Evolutionary conservation across 2,329 filamentous ascomycete genomes (phyloP).

Genomic region (Epichloe sp.): DNA sequence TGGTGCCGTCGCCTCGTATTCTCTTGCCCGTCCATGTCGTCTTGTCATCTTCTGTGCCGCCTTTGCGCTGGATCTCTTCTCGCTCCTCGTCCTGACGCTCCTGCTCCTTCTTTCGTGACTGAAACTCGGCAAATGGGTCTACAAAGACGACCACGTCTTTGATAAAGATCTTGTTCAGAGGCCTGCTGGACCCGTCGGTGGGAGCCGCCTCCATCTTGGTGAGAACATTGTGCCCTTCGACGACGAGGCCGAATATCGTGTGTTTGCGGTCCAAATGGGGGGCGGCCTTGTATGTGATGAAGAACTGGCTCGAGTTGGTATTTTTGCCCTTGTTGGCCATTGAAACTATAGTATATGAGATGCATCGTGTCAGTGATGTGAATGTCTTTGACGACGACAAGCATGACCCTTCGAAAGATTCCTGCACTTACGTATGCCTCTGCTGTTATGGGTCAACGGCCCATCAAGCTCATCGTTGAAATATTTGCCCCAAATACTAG

Average conservation of each 20-base stretch:
- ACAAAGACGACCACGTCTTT: constrained; percentile 75
- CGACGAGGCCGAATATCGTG: constrained; percentile 85
- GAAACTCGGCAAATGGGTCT: constrained; percentile 90
- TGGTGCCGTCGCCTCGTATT: constrained; percentile 53
- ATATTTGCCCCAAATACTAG: constrained; percentile 85
- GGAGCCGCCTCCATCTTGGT: constrained; percentile 64
- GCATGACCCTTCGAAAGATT: too few species aligned
- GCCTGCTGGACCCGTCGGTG: constrained; percentile 62
- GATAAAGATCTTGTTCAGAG: constrained; percentile 66
- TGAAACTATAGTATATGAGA: constrained; percentile 28
- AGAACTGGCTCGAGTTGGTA: constrained; percentile 91
- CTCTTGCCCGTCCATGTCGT: constrained; percentile 96
- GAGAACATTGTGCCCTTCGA: constrained; percentile 62
- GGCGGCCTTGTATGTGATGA: constrained; percentile 76
- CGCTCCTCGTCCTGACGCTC: constrained; percentile 45
- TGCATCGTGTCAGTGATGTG: neutral
- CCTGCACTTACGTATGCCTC: constrained; percentile 44
- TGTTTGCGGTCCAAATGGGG: constrained; percentile 90
- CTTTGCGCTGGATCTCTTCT: constrained; percentile 48
- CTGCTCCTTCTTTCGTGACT: constrained; percentile 55
- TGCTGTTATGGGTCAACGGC: constrained; percentile 65
- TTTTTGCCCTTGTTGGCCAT: constrained; percentile 99
- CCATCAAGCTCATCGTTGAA: constrained; percentile 92
- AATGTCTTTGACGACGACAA: neutral
- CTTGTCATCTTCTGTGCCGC: constrained; percentile 74